Base-by-base conservation (phyloP, 192 early-diverging fungal genomes). In the Geranomyces michiganensis region DNA sequence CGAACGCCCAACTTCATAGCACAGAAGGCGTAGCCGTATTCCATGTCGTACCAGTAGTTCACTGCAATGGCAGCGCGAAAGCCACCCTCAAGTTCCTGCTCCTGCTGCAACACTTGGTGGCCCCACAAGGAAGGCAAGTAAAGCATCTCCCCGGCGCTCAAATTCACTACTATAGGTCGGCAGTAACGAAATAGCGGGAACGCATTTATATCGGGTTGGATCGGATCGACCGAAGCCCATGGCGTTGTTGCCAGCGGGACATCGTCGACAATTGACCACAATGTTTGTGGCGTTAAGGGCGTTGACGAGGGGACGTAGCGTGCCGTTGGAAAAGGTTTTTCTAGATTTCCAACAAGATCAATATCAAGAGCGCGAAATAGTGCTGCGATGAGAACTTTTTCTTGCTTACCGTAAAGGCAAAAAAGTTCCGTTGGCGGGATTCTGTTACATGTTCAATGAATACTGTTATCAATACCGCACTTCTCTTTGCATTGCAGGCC, bases 31-130 rank as follows among this genome's bases (percentile, higher is more conserved):
- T 30, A 21, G 15, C 58, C 66, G 51, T 63, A 78, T 29, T 77
- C 67, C 74, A 85, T 79, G 60, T 83, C 81, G 73, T 83, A 83
- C 82, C 84, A 85, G 24, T 73, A 85, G 56, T 85, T 85, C 19
- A 85, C 78, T 8, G 84, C 84, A 3, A 85, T 78, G 10, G 76
- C 71, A 4, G 59, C 66, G 0, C 22, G 14, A 29, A 72, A 58
- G 7, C 73, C 72, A 14, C 58, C 43, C 15, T 79, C 70, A 0
- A 70, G 43, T 31, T 15, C 26, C 33, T 77, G 67, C 26, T 44
- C 44, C 13, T 43, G 27, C 56, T 85, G 84, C 22, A 75, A 49
- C 4, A 85, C 84, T 27, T 74, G 68, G 62, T 85, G 84, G 48
- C 76, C 74, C 84, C 82, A 85, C 61, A 79, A 24, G 17, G 79